These are phyloP conservation scores for Termitomyces sp. DNA, from an alignment of 768 basidiomycete genomes.

Conservation along the genomic window DNA sequence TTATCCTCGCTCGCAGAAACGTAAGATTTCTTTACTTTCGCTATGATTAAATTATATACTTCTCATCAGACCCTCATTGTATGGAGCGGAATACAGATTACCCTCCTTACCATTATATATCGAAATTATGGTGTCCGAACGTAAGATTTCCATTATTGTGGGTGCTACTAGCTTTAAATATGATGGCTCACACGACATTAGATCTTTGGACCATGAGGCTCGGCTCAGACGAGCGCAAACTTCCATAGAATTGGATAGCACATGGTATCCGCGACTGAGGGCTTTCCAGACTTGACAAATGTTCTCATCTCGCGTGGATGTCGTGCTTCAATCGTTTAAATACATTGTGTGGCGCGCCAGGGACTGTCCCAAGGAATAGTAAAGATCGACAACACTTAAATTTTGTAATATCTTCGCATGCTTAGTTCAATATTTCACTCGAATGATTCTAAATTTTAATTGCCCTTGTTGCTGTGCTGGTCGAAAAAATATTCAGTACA, in stretches of 20 bases:
- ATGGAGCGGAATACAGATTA: conserved; percentile 28
- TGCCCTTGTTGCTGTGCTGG: too few relatives aligned
- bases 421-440: background rate
- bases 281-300: background rate
- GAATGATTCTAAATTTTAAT: too few relatives aligned
- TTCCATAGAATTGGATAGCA: background rate
- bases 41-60: background rate
- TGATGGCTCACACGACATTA: background rate
- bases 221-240: conserved; percentile 7
- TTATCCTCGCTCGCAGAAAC: conserved; percentile 20
- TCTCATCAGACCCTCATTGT: conserved; percentile 24
- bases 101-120: conserved; percentile 23
- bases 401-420: background rate
- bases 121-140: conserved; percentile 19
- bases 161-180: background rate
- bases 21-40: conserved; percentile 9
- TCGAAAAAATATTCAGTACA: background rate
- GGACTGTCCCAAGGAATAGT: background rate
- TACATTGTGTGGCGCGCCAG: background rate
- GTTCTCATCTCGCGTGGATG: background rate
- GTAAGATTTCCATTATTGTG: conserved; percentile 9
- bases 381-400: background rate
- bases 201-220: conserved; percentile 4
- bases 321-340: too few relatives aligned
- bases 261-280: background rate